These are phyloP conservation scores for Coniferiporia sulphurascens DNA, from an alignment of 1,284 basidiomycete genomes.

Conservation along the genomic window DNA sequence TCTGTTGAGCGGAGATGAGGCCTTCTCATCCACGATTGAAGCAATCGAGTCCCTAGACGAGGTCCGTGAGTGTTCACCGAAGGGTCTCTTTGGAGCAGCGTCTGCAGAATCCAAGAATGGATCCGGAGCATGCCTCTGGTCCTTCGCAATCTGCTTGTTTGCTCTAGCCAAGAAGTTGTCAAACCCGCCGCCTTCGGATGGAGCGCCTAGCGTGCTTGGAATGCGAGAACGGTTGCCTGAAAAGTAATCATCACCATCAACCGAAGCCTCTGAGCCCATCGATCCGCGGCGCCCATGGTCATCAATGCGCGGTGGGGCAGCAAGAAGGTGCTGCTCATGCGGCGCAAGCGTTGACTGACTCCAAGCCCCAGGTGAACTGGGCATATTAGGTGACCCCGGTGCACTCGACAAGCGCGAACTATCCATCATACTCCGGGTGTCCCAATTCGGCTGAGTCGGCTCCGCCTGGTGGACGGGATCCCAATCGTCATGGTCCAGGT, in stretches of 20 bases:
- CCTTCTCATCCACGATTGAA: conserved; percentile 86
- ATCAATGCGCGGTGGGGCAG: conserved; percentile 23
- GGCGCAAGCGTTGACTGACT: conserved; percentile 46
- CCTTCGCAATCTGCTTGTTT: conserved; percentile 75
- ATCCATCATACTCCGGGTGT: conserved; percentile 35
- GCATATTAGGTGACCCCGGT: conserved; percentile 18
- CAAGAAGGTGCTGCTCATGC: conserved; percentile 32
- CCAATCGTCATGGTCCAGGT: conserved; percentile 49
- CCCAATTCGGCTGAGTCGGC: conserved; percentile 52
- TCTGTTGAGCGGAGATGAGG: conserved; percentile 85
- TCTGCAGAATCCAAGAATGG: conserved; percentile 68
- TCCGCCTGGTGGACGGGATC: conserved; percentile 45
- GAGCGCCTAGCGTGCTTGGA: conserved; percentile 18
- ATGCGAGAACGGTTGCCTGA: conserved; percentile 25
- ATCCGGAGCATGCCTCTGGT: conserved; percentile 71
- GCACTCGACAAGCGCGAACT: conserved; percentile 27
- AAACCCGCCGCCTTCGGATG: conserved; percentile 42
- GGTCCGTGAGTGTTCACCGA: conserved; percentile 73
- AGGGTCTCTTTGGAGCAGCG: conserved; percentile 61
- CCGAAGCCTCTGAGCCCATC: conserved; percentile 42
- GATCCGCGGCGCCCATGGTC: conserved; percentile 38
- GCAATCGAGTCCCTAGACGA: conserved; percentile 85
- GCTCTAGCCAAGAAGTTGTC: conserved; percentile 80
- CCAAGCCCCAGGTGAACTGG: conserved; percentile 51
- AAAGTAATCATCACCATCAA: conserved; percentile 56